A percentile compares a stretch with the other conserved stretches of the same genome.
Conservation (phyloP, 192 early-diverging fungal species). For the Rhizoclosmatium sp. region DNA sequence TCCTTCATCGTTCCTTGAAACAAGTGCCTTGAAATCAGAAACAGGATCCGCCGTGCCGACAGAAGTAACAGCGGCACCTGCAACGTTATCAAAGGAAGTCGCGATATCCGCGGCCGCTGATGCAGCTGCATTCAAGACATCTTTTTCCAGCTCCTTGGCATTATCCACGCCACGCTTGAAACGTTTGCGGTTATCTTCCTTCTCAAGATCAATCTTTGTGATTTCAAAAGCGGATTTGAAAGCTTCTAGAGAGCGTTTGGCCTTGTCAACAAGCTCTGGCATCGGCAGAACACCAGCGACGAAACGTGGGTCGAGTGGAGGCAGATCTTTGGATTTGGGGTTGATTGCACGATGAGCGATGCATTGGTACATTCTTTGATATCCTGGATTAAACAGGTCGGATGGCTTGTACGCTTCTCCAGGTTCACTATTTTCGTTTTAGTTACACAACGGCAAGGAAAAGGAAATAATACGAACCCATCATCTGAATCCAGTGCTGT, state of each 20-base stretch:
- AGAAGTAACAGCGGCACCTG: background rate
- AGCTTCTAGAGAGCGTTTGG: conserved; percentile 48
- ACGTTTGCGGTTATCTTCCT: conserved; percentile 43
- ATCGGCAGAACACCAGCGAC: conserved; percentile 54
- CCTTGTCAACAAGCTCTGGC: conserved; percentile 51
- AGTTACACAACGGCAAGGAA: background rate
- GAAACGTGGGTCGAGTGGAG: conserved; percentile 56
- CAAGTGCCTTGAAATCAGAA: conserved; percentile 67
- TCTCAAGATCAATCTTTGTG: conserved; percentile 49
- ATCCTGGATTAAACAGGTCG: conserved; percentile 67
- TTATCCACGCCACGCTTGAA: conserved; percentile 31
- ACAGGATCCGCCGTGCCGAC: conserved; percentile 67
- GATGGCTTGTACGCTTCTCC: conserved; percentile 62
- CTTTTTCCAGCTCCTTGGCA: conserved; percentile 24
- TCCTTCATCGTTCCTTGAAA: conserved; percentile 56
- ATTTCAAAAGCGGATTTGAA: conserved; percentile 62
- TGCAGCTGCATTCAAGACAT: conserved; percentile 10
- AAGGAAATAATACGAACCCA: conserved; percentile 52
- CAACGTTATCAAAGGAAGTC: conserved; percentile 1
- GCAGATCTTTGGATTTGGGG: conserved; percentile 54
- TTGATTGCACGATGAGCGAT: conserved; percentile 68
- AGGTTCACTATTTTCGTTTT: conserved; percentile 29
- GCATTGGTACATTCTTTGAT: conserved; percentile 63
- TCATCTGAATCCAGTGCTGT: conserved; percentile 46
- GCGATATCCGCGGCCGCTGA: background rate